Evolutionary conservation across 176 grass and related monocot species (phyloP).

Genomic region (Eragrostis nindensis): DNA sequence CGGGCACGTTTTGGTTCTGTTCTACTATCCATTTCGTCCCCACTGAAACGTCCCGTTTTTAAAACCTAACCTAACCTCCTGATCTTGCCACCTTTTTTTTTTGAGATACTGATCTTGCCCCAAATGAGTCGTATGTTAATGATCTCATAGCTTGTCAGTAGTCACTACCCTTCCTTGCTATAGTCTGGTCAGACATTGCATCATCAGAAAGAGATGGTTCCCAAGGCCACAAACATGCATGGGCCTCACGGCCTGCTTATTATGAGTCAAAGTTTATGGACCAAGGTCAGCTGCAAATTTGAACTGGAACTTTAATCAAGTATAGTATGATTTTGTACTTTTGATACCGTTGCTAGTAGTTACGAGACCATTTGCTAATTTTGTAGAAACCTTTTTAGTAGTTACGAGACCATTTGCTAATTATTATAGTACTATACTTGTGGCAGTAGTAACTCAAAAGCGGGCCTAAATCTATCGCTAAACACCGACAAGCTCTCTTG

Average conservation of each 20-base stretch:
- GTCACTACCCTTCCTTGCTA: background rate
- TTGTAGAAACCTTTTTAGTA: too few relatives aligned
- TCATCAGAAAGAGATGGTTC: background rate
- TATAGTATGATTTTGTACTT: too few relatives aligned
- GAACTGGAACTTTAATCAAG: background rate
- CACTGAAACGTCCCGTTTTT: background rate
- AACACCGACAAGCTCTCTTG: background rate
- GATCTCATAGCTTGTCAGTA: background rate
- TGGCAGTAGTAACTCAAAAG: background rate
- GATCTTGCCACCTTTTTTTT: too few relatives aligned
- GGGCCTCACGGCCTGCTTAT: conserved; percentile 1
- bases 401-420: too few relatives aligned
- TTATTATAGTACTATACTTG: too few relatives aligned
- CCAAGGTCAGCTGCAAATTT: background rate
- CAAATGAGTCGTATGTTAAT: background rate
- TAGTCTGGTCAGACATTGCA: background rate
- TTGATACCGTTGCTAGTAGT: too few relatives aligned
- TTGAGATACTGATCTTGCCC: background rate
- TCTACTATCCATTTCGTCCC: background rate
- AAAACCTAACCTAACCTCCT: background rate
- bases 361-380: too few relatives aligned
- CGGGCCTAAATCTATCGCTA: background rate
- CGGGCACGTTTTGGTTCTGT: background rate
- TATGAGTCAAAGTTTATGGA: background rate
- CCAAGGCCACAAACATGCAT: background rate